These are phyloP conservation scores for Bryum argenteum DNA, from an alignment of 225 moss, liverwort and hornwort genomes.

Conservation along the genomic window DNA sequence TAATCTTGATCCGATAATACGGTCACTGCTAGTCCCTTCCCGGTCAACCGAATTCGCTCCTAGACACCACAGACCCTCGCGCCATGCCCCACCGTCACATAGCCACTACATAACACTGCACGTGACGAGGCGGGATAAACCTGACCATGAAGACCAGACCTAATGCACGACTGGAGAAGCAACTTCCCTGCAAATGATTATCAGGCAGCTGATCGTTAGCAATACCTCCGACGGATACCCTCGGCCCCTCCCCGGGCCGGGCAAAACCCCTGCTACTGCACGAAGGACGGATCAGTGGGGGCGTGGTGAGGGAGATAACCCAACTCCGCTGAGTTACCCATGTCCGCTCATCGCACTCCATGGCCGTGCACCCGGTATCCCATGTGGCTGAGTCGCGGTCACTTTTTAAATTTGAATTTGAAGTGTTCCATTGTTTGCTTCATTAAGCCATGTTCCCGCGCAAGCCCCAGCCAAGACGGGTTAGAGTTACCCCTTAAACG, in stretches of 20 bases:
- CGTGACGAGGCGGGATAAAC: background rate
- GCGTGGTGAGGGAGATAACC: background rate
- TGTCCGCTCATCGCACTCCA: background rate
- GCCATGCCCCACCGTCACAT: conserved; percentile 21
- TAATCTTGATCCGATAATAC: conserved; percentile 4
- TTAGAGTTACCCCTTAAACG: too few species aligned
- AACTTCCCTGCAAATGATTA: conserved; percentile 3
- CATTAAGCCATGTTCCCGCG: conserved; percentile 8
- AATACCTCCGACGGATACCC: background rate
- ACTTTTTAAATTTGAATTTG: conserved; percentile 24
- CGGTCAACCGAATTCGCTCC: conserved; percentile 21
- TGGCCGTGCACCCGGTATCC: conserved; percentile 13
- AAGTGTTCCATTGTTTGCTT: background rate
- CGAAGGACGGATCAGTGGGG: background rate
- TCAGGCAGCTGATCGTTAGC: background rate
- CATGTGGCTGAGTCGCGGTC: background rate
- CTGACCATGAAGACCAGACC: background rate
- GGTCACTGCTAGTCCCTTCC: conserved; percentile 32
- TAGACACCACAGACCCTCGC: conserved; percentile 27
- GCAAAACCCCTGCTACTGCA: background rate
- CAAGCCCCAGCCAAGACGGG: background rate
- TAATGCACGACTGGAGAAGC: background rate
- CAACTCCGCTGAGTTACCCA: background rate
- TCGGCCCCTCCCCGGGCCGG: background rate
- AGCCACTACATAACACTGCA: conserved; percentile 8